Conservation (phyloP, 106 monocot genomes). For the Phalaenopsis aphrodite region DNA sequence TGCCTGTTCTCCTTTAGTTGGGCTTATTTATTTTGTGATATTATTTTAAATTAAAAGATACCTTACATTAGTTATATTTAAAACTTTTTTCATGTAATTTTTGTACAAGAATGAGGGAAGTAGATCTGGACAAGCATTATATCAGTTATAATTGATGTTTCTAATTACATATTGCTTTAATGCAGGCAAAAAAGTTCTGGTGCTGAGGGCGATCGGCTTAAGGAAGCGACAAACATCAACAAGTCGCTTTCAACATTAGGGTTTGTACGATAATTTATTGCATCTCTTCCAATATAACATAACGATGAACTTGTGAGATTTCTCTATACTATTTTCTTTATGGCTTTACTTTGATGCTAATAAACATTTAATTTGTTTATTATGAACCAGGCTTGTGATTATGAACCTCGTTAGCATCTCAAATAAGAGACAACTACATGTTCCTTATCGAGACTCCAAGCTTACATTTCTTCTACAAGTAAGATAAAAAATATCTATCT, state of each 20-base stretch:
- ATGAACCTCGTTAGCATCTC: conserved; percentile 82
- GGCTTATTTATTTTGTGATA: background rate
- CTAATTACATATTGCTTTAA: conserved; percentile 7
- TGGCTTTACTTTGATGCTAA: background rate
- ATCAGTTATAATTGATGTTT: background rate
- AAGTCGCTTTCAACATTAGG: conserved; percentile 97
- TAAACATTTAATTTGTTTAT: background rate
- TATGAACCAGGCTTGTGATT: conserved; percentile 76
- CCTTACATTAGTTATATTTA: background rate
- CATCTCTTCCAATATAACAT: conserved; percentile 7
- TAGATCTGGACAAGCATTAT: background rate
- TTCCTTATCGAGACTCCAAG: conserved; percentile 98
- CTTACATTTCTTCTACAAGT: conserved; percentile 98
- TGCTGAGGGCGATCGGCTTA: conserved; percentile 94
- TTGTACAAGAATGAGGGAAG: background rate
- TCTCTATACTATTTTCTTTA: background rate
- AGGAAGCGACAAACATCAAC: conserved; percentile 98
- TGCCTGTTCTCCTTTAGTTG: background rate
- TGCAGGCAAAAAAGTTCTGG: conserved; percentile 96
- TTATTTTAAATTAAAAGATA: background rate
- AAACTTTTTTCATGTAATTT: background rate
- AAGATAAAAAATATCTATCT: conserved; percentile 5
- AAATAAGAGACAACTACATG: conserved; percentile 68
- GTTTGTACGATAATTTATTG: conserved; percentile 28
- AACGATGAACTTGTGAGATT: background rate